These are phyloP conservation scores for Suhomyces sp. DNA, from an alignment of 805 yeast genomes.

Conservation along the genomic window DNA sequence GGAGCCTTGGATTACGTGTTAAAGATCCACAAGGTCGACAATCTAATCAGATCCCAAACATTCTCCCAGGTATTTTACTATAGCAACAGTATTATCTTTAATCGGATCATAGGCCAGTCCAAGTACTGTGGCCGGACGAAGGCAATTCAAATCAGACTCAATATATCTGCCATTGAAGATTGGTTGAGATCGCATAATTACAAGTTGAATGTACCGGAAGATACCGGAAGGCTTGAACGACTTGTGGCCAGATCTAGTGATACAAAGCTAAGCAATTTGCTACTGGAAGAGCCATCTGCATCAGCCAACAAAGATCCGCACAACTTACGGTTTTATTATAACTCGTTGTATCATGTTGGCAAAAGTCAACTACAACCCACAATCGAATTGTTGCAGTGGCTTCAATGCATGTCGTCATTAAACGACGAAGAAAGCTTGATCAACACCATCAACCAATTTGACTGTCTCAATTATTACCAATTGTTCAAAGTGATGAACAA, in stretches of 20 bases:
- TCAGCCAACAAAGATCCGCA: slow-evolving; percentile 37
- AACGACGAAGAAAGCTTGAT: slow-evolving; percentile 61
- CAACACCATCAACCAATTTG: slow-evolving; percentile 51
- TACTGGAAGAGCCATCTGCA: slow-evolving; percentile 16
- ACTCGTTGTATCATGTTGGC: slow-evolving; percentile 62
- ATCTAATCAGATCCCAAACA: slow-evolving; percentile 73
- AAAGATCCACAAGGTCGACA: slow-evolving; percentile 77
- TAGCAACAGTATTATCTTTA: slow-evolving; percentile 70
- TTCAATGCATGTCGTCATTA: slow-evolving; percentile 78
- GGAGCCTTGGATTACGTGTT: slow-evolving; percentile 87
- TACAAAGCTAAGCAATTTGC: slow-evolving; percentile 20
- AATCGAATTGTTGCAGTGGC: slow-evolving; percentile 81
- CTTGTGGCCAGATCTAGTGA: slow-evolving; percentile 13
- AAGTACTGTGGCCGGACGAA: slow-evolving; percentile 73
- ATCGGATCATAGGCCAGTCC: slow-evolving; percentile 62
- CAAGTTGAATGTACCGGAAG: slow-evolving; percentile 35
- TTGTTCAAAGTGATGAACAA: slow-evolving; percentile 61
- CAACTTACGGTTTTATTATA: slow-evolving; percentile 59
- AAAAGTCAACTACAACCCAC: slow-evolving; percentile 67
- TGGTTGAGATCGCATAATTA: slow-evolving; percentile 79
- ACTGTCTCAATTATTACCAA: slow-evolving; percentile 63
- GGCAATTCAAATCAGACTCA: slow-evolving; percentile 87
- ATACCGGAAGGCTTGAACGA: slow-evolving; percentile 25
- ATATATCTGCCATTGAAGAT: slow-evolving; percentile 83
- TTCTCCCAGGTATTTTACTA: slow-evolving; percentile 75